These are phyloP conservation scores for Pseudogymnoascus sp. DNA, from an alignment of 2,329 filamentous ascomycete genomes.

Conservation along the genomic window DNA sequence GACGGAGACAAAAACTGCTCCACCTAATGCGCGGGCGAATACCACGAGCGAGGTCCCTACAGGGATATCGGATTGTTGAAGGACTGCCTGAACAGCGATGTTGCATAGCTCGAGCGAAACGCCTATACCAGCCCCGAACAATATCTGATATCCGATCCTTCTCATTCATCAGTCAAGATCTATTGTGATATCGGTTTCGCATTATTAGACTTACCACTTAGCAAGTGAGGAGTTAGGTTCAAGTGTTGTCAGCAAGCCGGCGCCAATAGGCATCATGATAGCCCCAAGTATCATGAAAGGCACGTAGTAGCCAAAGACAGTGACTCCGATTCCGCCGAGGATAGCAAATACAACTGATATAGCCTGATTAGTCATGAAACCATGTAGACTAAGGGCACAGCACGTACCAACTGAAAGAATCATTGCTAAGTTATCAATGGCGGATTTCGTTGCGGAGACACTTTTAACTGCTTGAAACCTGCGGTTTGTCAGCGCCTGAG, in stretches of 20 bases:
- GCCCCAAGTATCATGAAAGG: slow-evolving; percentile 15
- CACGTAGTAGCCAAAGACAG: slow-evolving; percentile 9
- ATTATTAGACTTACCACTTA: no score
- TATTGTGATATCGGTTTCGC: no score
- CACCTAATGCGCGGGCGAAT: slow-evolving; percentile 28
- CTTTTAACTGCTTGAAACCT: slow-evolving; percentile 10
- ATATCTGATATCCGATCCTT: no score
- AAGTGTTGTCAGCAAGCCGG: neutral
- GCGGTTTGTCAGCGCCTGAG: no score
- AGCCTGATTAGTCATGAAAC: neutral
- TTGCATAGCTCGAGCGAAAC: slow-evolving; percentile 18
- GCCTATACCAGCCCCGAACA: slow-evolving; percentile 21
- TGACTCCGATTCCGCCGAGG: neutral
- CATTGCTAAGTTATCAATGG: no score
- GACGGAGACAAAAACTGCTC: slow-evolving; percentile 29
- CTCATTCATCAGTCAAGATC: no score
- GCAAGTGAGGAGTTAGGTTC: no score
- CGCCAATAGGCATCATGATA: slow-evolving; percentile 8
- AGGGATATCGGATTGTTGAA: slow-evolving; percentile 18
- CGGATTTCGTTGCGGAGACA: neutral
- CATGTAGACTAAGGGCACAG: no score
- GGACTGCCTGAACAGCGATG: slow-evolving; percentile 19
- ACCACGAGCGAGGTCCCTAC: slow-evolving; percentile 24
- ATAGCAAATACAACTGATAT: slow-evolving; percentile 18
- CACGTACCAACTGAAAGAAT: no score